Percentiles rank a stretch among this genome's conserved stretches.
These are phyloP conservation scores for Cymbopogon flexuosus DNA, from an alignment of 202 grass and related monocot genomes.

Conservation along the genomic window DNA sequence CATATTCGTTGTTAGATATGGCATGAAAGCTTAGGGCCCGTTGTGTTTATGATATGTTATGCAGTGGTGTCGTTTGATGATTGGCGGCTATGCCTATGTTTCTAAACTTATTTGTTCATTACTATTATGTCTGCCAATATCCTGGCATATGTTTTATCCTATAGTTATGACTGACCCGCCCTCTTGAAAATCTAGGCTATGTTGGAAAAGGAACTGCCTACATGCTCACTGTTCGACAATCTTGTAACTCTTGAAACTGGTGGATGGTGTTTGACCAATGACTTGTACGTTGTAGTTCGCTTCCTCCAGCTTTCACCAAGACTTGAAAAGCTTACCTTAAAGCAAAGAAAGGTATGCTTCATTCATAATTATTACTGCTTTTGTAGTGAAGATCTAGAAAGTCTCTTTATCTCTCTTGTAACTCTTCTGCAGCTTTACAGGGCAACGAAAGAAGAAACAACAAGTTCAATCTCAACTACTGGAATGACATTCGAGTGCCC, in stretches of 20 bases:
- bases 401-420: not conserved
- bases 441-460: not conserved
- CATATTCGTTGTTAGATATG: not conserved
- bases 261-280: conserved; percentile 16
- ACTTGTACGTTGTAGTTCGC: conserved; percentile 22
- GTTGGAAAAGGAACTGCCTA: conserved; percentile 37
- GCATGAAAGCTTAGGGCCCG: not conserved
- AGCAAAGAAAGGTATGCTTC: conserved; percentile 8
- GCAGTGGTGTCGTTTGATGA: not conserved
- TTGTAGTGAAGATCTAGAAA: not conserved
- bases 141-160: not conserved
- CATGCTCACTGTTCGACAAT: conserved; percentile 27
- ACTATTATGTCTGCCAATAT: not conserved
- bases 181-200: conserved; percentile 34
- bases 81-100: not conserved
- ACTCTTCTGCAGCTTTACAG: not conserved
- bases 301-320: conserved; percentile 40
- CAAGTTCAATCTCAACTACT: not conserved
- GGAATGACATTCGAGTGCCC: conserved; percentile 7
- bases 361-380: not conserved
- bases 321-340: conserved; percentile 28
- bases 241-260: conserved; percentile 32
- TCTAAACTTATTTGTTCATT: not conserved
- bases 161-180: not conserved
- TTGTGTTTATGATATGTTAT: not conserved